phyloP scores from a whole-genome alignment of 2,329 filamentous ascomycete genomes.

The Alternaria longipes region DNA sequence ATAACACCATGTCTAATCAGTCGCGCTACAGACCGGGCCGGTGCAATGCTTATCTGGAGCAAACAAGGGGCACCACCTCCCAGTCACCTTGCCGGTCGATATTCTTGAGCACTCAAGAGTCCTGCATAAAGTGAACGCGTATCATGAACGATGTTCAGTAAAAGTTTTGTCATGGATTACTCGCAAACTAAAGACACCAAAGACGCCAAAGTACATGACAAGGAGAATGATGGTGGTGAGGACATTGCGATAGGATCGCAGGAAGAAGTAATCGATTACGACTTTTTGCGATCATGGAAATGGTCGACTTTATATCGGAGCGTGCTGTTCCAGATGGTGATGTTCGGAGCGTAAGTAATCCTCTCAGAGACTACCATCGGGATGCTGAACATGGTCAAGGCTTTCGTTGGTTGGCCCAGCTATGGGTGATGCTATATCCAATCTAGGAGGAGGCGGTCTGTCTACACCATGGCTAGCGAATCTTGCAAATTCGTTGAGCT shows the following conservation, averaged over 20 bases:
- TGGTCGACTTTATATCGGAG: slow-evolving; percentile 14
- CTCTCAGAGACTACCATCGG: background rate
- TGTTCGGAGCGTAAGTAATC: slow-evolving; percentile 17
- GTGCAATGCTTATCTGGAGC: slow-evolving; percentile 7
- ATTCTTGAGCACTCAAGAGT: background rate
- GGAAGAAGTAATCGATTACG: slow-evolving; percentile 7
- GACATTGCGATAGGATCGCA: slow-evolving; percentile 7
- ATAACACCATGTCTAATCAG: slow-evolving; percentile 1
- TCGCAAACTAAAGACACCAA: slow-evolving; percentile 4
- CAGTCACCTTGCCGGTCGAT: background rate
- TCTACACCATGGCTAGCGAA: slow-evolving; percentile 23
- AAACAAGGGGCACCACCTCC: slow-evolving; percentile 5
- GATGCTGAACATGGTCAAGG: background rate
- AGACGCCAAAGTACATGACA: slow-evolving; percentile 2
- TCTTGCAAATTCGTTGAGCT: slow-evolving; percentile 17
- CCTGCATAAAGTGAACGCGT: background rate
- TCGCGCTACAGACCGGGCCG: slow-evolving; percentile 13
- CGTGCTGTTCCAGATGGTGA: slow-evolving; percentile 21
- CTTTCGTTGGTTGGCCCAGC: slow-evolving; percentile 20
- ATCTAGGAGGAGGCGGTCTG: slow-evolving; percentile 18
- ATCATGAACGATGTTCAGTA: background rate
- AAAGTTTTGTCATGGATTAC: slow-evolving; percentile 5
- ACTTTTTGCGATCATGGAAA: slow-evolving; percentile 2
- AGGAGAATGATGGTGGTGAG: background rate
- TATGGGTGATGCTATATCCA: slow-evolving; percentile 21